Conservation (phyloP, 352 stramenopile genomes). For the Aphanomyces stellatus region DNA sequence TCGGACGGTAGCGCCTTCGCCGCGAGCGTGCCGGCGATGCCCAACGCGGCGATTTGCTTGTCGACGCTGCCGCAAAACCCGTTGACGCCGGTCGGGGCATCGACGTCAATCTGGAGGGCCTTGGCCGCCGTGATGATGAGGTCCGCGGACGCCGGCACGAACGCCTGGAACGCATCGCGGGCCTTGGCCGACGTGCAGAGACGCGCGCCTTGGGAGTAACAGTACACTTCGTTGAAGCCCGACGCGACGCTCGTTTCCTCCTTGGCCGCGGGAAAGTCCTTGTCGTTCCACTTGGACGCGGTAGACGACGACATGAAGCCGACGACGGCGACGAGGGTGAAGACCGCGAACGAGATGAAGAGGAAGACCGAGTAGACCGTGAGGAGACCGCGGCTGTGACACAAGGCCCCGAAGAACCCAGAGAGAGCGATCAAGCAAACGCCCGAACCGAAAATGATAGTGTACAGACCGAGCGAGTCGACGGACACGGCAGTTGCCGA, state of each 20-base stretch:
- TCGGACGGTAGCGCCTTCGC: background rate
- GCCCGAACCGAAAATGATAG: slow-evolving; percentile 37
- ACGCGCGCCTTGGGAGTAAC: slow-evolving; percentile 61
- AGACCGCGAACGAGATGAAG: slow-evolving; percentile 52
- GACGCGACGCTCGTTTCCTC: slow-evolving; percentile 44
- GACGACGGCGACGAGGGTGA: slow-evolving; percentile 36
- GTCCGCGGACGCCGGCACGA: slow-evolving; percentile 26
- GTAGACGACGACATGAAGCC: slow-evolving; percentile 37
- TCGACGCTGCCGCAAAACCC: background rate
- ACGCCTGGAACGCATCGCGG: slow-evolving; percentile 43
- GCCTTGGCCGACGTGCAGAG: slow-evolving; percentile 55
- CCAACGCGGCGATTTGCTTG: background rate
- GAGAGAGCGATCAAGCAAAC: slow-evolving; percentile 52
- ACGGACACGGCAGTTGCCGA: slow-evolving; percentile 32
- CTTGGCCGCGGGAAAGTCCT: slow-evolving; percentile 40
- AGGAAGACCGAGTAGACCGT: slow-evolving; percentile 48
- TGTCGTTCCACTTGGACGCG: slow-evolving; percentile 37
- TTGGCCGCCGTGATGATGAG: background rate
- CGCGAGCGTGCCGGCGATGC: background rate
- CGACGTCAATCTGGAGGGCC: background rate
- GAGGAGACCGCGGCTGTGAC: slow-evolving; percentile 45
- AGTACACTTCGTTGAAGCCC: slow-evolving; percentile 60
- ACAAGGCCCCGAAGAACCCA: slow-evolving; percentile 46
- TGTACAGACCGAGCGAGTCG: slow-evolving; percentile 34
- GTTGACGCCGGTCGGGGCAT: background rate